Percentiles rank a stretch among this genome's conserved stretches.
These are phyloP conservation scores for Trichoderma erinaceum DNA, from an alignment of 495 filamentous ascomycete species.

Conservation along the genomic window DNA sequence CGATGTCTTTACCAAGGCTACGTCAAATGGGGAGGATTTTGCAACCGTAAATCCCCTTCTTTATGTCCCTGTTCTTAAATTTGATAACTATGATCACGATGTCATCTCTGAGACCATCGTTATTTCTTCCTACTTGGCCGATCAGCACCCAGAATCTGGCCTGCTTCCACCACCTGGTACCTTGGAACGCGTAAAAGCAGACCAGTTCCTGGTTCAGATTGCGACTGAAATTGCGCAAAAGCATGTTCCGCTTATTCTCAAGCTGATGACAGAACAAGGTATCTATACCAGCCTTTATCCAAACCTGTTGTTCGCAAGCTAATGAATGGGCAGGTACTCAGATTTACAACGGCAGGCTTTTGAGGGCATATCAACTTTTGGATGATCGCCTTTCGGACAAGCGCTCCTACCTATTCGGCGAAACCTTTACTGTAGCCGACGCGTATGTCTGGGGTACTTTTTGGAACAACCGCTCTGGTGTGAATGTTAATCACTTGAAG, in stretches of 20 bases:
- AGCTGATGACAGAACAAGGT: neutral
- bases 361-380: neutral
- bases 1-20: neutral
- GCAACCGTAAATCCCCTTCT: neutral
- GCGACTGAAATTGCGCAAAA: slow-evolving; percentile 1
- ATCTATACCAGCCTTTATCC: neutral
- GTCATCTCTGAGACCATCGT: neutral
- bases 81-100: neutral
- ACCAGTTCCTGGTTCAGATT: neutral
- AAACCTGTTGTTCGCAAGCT: too few species aligned
- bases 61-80: neutral
- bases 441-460: neutral
- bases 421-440: neutral
- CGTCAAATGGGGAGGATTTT: neutral
- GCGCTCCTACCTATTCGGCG: neutral
- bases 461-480: neutral
- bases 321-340: too few species aligned
- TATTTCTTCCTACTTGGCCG: neutral
- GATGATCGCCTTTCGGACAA: neutral
- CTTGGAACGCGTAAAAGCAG: neutral
- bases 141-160: neutral
- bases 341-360: neutral
- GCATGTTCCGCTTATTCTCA: neutral
- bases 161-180: neutral
- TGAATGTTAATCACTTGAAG: neutral